Percentiles rank a stretch among this genome's conserved stretches.
These are phyloP conservation scores for Lepidopterella palustris DNA, from an alignment of 495 filamentous ascomycete species.

Conservation along the genomic window DNA sequence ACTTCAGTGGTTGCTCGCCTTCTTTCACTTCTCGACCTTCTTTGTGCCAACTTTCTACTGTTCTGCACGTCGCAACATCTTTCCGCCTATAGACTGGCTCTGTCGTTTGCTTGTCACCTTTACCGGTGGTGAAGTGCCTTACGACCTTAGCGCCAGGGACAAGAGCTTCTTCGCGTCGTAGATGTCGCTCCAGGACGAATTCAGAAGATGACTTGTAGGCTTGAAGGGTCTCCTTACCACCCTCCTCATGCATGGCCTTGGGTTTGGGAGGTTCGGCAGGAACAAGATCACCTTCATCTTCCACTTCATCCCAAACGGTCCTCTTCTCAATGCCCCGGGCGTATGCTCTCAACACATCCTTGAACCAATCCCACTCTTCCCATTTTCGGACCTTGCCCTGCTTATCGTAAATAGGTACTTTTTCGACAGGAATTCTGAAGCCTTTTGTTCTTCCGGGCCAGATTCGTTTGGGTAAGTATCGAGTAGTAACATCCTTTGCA, in stretches of 20 bases:
- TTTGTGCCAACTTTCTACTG: constrained; percentile 95
- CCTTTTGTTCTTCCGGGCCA: constrained; percentile 92
- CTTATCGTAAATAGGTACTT: constrained; percentile 67
- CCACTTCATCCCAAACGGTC: constrained; percentile 67
- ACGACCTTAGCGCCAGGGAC: constrained; percentile 60
- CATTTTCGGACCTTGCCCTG: constrained; percentile 63
- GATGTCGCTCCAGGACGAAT: constrained; percentile 78
- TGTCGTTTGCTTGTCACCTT: constrained; percentile 57
- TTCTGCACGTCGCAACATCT: constrained; percentile 79
- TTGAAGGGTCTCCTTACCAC: constrained; percentile 73
- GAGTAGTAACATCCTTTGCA: constrained; percentile 89
- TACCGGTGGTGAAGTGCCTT: constrained; percentile 64
- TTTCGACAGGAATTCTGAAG: constrained; percentile 65
- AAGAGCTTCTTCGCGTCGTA: constrained; percentile 88
- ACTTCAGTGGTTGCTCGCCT: constrained; percentile 72
- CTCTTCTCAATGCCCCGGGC: constrained; percentile 48
- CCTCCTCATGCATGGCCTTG: constrained; percentile 60
- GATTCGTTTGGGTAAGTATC: constrained; percentile 77
- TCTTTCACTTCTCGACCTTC: constrained; percentile 72
- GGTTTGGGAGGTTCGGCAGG: constrained; percentile 54
- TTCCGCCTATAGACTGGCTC: constrained; percentile 75
- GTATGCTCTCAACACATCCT: constrained; percentile 67
- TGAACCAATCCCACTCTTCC: constrained; percentile 83
- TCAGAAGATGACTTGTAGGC: constrained; percentile 81
- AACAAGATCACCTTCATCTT: constrained; percentile 69